These are phyloP conservation scores for Neurospora sp. DNA, from an alignment of 495 filamentous ascomycete species.

Conservation along the genomic window DNA sequence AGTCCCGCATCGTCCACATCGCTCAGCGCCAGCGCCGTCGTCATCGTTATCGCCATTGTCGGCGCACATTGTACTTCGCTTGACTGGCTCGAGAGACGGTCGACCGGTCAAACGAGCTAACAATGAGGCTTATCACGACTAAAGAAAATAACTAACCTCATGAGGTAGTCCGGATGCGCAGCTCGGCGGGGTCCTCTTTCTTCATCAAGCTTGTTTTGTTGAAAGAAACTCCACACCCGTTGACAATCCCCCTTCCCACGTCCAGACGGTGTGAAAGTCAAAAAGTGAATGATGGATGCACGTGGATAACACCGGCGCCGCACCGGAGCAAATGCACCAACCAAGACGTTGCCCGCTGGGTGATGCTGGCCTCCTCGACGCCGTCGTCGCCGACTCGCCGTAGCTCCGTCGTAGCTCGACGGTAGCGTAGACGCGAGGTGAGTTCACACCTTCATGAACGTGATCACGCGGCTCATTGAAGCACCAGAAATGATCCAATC, in stretches of 20 bases:
- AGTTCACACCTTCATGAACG: not conserved
- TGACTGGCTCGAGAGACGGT: not conserved
- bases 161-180: not conserved
- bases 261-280: not conserved
- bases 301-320: not conserved
- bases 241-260: not conserved
- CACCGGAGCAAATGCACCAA: not conserved
- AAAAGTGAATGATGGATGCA: not conserved
- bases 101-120: not conserved
- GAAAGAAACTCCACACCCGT: not conserved
- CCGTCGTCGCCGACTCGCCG: not conserved
- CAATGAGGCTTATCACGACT: not conserved
- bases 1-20: not conserved
- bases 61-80: not conserved
- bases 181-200: not conserved
- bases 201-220: not conserved
- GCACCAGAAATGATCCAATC: not conserved
- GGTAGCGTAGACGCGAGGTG: not conserved
- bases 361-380: not conserved
- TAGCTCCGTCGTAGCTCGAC: not conserved
- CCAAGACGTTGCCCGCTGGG: not conserved
- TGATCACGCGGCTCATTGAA: not conserved
- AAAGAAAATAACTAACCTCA: not conserved
- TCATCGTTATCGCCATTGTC: not conserved
- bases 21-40: not conserved